Percentiles rank a stretch among this genome's conserved stretches.
Conservation (phyloP, 148 eudicot genomes). For the Cornus kousa region DNA sequence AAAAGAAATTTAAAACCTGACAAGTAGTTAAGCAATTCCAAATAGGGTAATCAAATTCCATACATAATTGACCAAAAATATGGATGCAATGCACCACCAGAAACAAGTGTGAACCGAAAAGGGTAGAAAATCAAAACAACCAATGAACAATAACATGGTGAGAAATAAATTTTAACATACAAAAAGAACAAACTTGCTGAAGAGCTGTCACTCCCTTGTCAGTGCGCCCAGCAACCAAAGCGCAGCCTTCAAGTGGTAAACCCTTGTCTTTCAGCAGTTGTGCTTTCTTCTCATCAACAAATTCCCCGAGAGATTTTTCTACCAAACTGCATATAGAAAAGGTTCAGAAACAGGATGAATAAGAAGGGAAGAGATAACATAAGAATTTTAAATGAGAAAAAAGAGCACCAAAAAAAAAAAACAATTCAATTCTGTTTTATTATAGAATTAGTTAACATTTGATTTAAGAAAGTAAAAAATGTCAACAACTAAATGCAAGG, state of each 20-base stretch:
- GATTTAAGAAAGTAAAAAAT: not conserved
- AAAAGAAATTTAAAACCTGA: not conserved
- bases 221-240: constrained; percentile 89
- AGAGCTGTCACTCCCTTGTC: constrained; percentile 95
- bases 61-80: not conserved
- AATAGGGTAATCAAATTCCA: not conserved
- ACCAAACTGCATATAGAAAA: constrained; percentile 47
- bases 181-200: constrained; percentile 91
- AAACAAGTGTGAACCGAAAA: not conserved
- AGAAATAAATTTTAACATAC: constrained; percentile 39
- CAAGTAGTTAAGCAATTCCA: not conserved
- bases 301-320: constrained; percentile 70
- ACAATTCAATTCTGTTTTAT: not conserved
- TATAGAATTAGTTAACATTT: not conserved
- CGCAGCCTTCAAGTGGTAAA: constrained; percentile 71
- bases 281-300: constrained; percentile 85
- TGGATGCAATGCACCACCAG: not conserved
- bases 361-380: not conserved
- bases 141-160: not conserved
- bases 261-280: constrained; percentile 66
- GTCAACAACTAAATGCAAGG: not conserved
- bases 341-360: constrained; percentile 6
- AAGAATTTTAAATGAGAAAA: not conserved
- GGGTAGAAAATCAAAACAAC: not conserved
- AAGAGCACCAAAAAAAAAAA: not conserved